Conservation (phyloP, 805 yeast species). For the Ogataea pignaliae region DNA sequence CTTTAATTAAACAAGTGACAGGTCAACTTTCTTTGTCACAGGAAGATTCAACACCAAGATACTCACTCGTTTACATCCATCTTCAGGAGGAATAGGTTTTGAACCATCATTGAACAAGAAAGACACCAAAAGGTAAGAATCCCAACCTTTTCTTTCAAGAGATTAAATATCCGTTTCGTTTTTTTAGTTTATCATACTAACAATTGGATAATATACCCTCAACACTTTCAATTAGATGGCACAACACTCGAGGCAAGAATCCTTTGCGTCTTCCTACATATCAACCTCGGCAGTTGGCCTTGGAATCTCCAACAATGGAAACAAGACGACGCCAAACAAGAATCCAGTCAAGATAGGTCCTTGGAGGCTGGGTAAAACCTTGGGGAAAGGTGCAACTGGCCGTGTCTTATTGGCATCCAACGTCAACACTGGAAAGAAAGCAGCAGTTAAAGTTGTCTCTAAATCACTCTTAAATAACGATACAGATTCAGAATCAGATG, state of each 20-base stretch:
- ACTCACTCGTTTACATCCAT: too few species aligned
- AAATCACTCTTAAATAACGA: constrained; percentile 57
- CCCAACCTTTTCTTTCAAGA: too few species aligned
- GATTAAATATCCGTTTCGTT: neutral
- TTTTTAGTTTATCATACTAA: neutral
- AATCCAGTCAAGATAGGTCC: constrained; percentile 69
- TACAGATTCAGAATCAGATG: constrained; percentile 13
- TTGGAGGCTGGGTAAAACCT: constrained; percentile 91
- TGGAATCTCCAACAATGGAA: constrained; percentile 20
- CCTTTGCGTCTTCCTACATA: constrained; percentile 52
- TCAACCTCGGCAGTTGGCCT: constrained; percentile 38
- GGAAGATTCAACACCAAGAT: too few species aligned
- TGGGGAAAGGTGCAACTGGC: constrained; percentile 97
- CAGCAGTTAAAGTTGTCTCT: constrained; percentile 96
- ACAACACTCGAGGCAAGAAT: constrained; percentile 54
- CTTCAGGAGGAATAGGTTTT: neutral
- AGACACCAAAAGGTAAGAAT: neutral
- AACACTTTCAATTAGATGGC: constrained; percentile 19
- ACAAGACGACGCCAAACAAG: constrained; percentile 18
- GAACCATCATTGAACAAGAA: neutral
- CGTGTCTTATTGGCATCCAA: constrained; percentile 91
- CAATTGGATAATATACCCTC: neutral
- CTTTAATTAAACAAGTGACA: neutral
- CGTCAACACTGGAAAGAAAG: constrained; percentile 75
- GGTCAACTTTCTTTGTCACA: too few species aligned